Base-by-base conservation (phyloP, 2,329 filamentous ascomycete species). In the Botryosphaeria dothidea region DNA sequence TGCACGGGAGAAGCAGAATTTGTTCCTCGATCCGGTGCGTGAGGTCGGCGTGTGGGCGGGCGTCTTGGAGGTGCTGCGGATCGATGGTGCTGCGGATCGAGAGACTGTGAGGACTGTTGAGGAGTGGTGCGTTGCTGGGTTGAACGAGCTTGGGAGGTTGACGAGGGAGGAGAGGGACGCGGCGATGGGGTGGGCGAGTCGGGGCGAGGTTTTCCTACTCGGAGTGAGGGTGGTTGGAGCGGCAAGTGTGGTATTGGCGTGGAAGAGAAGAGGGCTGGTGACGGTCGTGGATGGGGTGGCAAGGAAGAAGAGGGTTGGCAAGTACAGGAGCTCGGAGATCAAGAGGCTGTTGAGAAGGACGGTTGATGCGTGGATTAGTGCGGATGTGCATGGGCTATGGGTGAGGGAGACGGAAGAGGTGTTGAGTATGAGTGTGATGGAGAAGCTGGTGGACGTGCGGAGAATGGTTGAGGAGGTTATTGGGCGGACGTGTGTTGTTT, bases 1-100 rank as follows among this genome's bases (percentile, higher is more conserved):
- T 74, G 89, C 86, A 0, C 85, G 92, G 64, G 95, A 99, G 78
- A 93, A 96, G 75, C 93, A 96, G 74, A 99, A 99, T 74, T 83
- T 97, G n/a, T 98, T 92, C 75, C 82, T 94, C 57, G 94, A 98
- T 74, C 89, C 93, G 69, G 86, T 92, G 5, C 83, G 88, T 54
- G 93, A 97, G 75, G 83, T 88, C 3, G 38, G n/a, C 4, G 19
- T 60, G 6, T 60, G 56, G 56, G 19, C 9, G 9, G 9, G 3
- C 6, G 38, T 60, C 23, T 5, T 60, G n/a, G 27, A 5, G 41
- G 38, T 17, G 25, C 8, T 60, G 56, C 6, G 36, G 0, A 23
- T 57, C 19, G 7, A 2, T 23, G 51, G 31, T 17, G 21, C 25
- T 13, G 41, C n/a, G 43, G n/a, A n/a, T 38, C 25, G 2, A 5